These are phyloP conservation scores for Naganishia sp. DNA, from an alignment of 1,284 basidiomycete genomes.

Conservation along the genomic window DNA sequence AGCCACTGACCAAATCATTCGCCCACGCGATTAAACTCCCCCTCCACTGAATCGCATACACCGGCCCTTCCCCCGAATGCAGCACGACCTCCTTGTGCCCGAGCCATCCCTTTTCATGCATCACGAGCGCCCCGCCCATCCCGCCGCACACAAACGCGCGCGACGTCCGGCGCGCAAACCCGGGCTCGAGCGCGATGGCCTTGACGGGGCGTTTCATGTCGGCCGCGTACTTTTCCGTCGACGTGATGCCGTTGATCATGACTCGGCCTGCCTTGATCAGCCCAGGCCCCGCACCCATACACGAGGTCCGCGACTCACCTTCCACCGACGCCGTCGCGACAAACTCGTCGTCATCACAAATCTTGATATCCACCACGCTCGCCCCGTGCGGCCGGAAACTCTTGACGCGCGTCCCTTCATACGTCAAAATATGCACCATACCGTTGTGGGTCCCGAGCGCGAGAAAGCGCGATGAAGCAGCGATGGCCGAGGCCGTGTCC, in stretches of 20 bases:
- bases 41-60: conserved; percentile 89
- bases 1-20: conserved; percentile 72
- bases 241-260: conserved; percentile 79
- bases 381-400: conserved; percentile 92
- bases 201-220: conserved; percentile 93
- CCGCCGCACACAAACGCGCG: conserved; percentile 93
- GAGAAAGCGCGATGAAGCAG: conserved; percentile 72
- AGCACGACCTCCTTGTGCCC: conserved; percentile 88
- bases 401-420: conserved; percentile 78
- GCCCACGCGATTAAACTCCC: conserved; percentile 92
- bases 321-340: conserved; percentile 92
- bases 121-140: conserved; percentile 78
- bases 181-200: conserved; percentile 84
- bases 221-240: conserved; percentile 80
- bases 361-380: conserved; percentile 77
- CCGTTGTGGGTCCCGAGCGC: conserved; percentile 89
- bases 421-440: conserved; percentile 81
- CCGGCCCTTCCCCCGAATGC: conserved; percentile 87
- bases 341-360: conserved; percentile 85
- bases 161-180: conserved; percentile 76
- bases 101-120: conserved; percentile 95
- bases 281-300: not conserved
- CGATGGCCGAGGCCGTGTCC: conserved; percentile 81
- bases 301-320: conserved; percentile 60
- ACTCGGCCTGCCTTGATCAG: conserved; percentile 67